Percentiles rank a stretch among this genome's conserved stretches.
Evolutionary conservation across 2,329 filamentous ascomycete genomes (phyloP).

Genomic region (Trematosphaeria pertusa): DNA sequence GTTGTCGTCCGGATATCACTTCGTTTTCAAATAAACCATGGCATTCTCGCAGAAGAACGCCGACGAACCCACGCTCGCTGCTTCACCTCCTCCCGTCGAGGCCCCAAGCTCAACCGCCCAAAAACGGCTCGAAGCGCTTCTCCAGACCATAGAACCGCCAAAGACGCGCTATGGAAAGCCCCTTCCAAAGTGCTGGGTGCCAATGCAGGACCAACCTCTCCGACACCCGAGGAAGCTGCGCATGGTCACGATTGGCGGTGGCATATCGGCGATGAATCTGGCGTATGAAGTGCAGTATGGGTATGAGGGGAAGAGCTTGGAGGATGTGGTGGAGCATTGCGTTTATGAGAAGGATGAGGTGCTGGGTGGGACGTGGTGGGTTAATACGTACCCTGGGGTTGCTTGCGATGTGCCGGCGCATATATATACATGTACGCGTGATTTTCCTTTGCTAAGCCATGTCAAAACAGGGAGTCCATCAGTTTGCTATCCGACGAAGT

Average conservation of each 20-base stretch:
- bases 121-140: conserved; percentile 4
- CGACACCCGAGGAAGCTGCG: conserved; percentile 28
- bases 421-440: conserved; percentile 37
- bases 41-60: no score
- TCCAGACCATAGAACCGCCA: conserved; percentile 16
- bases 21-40: no score
- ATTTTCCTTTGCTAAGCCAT: conserved; percentile 6
- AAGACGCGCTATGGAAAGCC: conserved; percentile 31
- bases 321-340: conserved; percentile 43
- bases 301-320: conserved; percentile 13
- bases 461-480: no score
- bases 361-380: conserved; percentile 48
- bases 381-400: conserved; percentile 51
- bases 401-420: conserved; percentile 36
- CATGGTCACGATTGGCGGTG: conserved; percentile 41
- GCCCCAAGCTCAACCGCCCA: conserved; percentile 9
- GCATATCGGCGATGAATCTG: conserved; percentile 47
- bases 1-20: no score
- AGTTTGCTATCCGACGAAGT: not conserved
- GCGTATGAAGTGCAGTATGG: conserved; percentile 50
- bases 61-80: no score
- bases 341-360: conserved; percentile 48
- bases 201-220: conserved; percentile 40
- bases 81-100: conserved; percentile 4
- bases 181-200: conserved; percentile 36